Base-by-base conservation (phyloP, 1,284 basidiomycete genomes). In the Ceratobasidium sp. region DNA sequence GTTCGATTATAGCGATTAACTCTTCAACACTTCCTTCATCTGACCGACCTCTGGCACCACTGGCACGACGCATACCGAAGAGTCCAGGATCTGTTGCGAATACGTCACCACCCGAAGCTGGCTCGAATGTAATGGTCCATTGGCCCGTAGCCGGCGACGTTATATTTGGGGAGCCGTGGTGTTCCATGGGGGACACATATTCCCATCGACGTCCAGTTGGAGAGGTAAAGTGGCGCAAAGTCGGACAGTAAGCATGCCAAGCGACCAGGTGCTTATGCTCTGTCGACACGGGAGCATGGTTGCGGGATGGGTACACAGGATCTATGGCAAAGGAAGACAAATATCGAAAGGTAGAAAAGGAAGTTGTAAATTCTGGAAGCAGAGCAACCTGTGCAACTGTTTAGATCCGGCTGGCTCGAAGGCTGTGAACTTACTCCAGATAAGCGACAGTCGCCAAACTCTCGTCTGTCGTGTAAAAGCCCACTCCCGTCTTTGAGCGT, bases 141-240 rank as follows among this genome's bases (percentile, higher is more conserved):
- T 52, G 71, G 23, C 71, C 59, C 42, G 20, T 2, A 13, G 40
- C 28, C 56, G 20, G 10, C 48, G 28, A 38, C 17, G 5, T 1
- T 20, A 2, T n/a, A n/a, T n/a, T n/a, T n/a, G n/a, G n/a, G n/a
- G n/a, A n/a, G n/a, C n/a, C n/a, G n/a, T n/a, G n/a, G n/a, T n/a
- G 20, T 20, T 10, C 23, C 9, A 20, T 50, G 50, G 10, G 44
- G 42, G 59, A 48, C 1, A 62, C 42, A 28, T 62, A 74, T 13
- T 64, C n/a, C 71, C 71, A 74, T 48, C 65, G 46, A 44, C 57
- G 71, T n/a, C 59, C 61, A n/a, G 71, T 65, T n/a, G 71, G 61
- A 26, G 71, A 64, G 42, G 15, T 57, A 23, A 74, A 64, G 7
- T 54, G 61, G 6, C 61, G 61, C 26, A 74, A 33, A 65, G 71